A percentile compares a stretch with the other conserved stretches of the same genome.
Evolutionary conservation across 1,139 yeast genomes (phyloP).

Genomic region (Yamadazyma kanchanaburiensis): DNA sequence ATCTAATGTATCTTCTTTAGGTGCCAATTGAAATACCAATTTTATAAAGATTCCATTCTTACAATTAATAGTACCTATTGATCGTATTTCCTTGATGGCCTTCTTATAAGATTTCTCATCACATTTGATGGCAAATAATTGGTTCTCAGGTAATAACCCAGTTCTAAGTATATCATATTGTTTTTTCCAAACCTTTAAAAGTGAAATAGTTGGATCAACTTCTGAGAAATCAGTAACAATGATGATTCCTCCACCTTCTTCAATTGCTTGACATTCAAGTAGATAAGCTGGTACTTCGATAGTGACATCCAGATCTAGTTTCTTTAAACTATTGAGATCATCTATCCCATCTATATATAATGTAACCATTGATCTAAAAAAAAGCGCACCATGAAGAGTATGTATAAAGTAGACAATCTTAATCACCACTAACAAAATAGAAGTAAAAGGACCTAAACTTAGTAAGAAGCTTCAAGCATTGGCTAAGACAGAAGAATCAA

Average conservation of each 20-base stretch:
- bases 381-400: no score
- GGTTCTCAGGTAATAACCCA: slow-evolving; percentile 2
- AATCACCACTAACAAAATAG: slow-evolving; percentile 1
- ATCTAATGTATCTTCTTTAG: not conserved
- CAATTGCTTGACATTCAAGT: slow-evolving; percentile 2
- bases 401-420: not conserved
- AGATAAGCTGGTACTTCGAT: slow-evolving; percentile 4
- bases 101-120: slow-evolving; percentile 1
- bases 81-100: not conserved
- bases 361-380: no score
- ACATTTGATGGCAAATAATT: slow-evolving; percentile 3
- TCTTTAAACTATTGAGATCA: no score
- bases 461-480: slow-evolving; percentile 1
- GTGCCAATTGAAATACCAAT: not conserved
- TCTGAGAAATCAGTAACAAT: slow-evolving; percentile 6
- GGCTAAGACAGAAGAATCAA: not conserved
- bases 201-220: not conserved
- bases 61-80: not conserved
- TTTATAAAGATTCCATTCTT: slow-evolving; percentile 1
- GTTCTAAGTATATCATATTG: slow-evolving; percentile 2
- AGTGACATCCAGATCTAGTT: no score
- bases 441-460: slow-evolving; percentile 2
- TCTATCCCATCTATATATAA: no score
- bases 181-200: slow-evolving; percentile 1
- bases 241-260: slow-evolving; percentile 2